Conservation (phyloP, 2,329 filamentous ascomycete genomes). For the Fusarium sp. region DNA sequence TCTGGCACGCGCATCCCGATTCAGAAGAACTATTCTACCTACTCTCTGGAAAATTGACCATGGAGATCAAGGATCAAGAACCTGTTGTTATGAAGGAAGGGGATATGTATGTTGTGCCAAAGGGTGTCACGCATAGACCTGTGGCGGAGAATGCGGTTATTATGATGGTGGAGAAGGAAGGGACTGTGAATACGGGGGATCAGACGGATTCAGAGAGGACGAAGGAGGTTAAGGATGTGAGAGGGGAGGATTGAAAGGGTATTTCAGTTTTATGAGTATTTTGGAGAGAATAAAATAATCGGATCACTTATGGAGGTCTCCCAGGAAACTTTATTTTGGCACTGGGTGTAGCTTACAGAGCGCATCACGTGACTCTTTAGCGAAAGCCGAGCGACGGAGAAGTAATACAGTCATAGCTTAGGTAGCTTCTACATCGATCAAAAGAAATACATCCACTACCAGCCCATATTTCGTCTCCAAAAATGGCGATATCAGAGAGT, state of each 20-base stretch:
- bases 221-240: constrained; percentile 32
- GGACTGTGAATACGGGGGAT: constrained; percentile 48
- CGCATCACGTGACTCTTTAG: background rate
- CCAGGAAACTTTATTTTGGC: too few species aligned
- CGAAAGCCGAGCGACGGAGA: too few species aligned
- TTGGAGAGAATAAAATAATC: too few species aligned
- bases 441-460: too few species aligned
- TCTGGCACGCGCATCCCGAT: constrained; percentile 55
- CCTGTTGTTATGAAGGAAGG: constrained; percentile 46
- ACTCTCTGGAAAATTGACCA: constrained; percentile 49
- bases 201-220: constrained; percentile 41
- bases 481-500: too few species aligned
- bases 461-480: too few species aligned
- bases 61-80: constrained; percentile 49
- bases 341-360: too few species aligned
- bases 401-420: too few species aligned
- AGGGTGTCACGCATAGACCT: constrained; percentile 52
- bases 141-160: constrained; percentile 51
- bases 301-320: too few species aligned
- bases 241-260: background rate
- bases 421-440: rapidly evolving
- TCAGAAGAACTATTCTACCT: constrained; percentile 57
- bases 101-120: constrained; percentile 52
- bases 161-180: constrained; percentile 53
- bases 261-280: too few species aligned